phyloP scores from a whole-genome alignment of 129 eudicot species.

The carrot (Daucus carota) region DH1_v3.0 NC_030381.2:55670501-55671000 shows the following conservation, averaged over 20 bases:
- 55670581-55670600: background rate
- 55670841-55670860: background rate
- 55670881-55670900: background rate
- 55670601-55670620: too few relatives aligned
- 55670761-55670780: background rate
- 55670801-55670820: slow-evolving; percentile 1
- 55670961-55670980: background rate
- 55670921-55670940: background rate
- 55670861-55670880: slow-evolving; percentile 1
- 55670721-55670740: background rate
- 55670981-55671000: background rate
- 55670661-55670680: background rate
- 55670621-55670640: too few relatives aligned
- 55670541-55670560: background rate
- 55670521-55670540: background rate
- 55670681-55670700: background rate
- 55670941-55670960: background rate
- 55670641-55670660: too few relatives aligned
- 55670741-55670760: background rate
- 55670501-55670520: background rate
- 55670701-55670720: background rate
- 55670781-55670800: background rate
- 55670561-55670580: background rate
- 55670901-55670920: background rate
- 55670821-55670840: background rate